These are phyloP conservation scores for Penicillium sp. DNA, from an alignment of 2,329 filamentous ascomycete genomes.

Conservation along the genomic window DNA sequence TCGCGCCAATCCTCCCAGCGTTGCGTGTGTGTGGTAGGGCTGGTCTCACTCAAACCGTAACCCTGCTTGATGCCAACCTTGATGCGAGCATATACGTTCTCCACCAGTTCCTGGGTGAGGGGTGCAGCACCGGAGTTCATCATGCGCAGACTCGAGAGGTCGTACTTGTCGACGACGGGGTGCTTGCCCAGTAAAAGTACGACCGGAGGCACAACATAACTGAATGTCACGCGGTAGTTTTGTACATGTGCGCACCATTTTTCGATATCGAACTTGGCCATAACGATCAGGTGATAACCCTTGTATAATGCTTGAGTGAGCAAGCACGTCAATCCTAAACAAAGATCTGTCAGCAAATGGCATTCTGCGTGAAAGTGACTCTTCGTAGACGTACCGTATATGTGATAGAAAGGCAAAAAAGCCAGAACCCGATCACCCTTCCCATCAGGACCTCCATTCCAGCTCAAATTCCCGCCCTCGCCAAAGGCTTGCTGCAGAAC, in stretches of 20 bases:
- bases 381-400: slow-evolving; percentile 66
- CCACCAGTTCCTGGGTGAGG: slow-evolving; percentile 76
- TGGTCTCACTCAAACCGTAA: slow-evolving; percentile 87
- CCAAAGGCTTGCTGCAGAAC: slow-evolving; percentile 58
- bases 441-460: slow-evolving; percentile 62
- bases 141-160: slow-evolving; percentile 77
- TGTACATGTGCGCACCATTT: slow-evolving; percentile 78
- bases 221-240: slow-evolving; percentile 72
- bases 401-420: slow-evolving; percentile 87
- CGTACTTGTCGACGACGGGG: slow-evolving; percentile 76
- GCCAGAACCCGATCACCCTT: slow-evolving; percentile 74
- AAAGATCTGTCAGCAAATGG: slow-evolving; percentile 7
- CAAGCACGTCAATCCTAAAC: slow-evolving; percentile 68
- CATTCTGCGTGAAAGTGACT: background rate
- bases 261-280: slow-evolving; percentile 81
- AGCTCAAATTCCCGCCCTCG: slow-evolving; percentile 61
- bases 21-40: slow-evolving; percentile 76
- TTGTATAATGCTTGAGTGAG: slow-evolving; percentile 69
- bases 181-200: slow-evolving; percentile 79
- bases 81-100: slow-evolving; percentile 73
- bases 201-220: slow-evolving; percentile 83
- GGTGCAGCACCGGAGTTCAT: slow-evolving; percentile 88
- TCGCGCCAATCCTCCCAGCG: slow-evolving; percentile 75
- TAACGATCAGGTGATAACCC: slow-evolving; percentile 69
- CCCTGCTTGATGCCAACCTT: slow-evolving; percentile 86